Base-by-base conservation (phyloP, 768 basidiomycete genomes). In the Lactifluus piperatus region DNA sequence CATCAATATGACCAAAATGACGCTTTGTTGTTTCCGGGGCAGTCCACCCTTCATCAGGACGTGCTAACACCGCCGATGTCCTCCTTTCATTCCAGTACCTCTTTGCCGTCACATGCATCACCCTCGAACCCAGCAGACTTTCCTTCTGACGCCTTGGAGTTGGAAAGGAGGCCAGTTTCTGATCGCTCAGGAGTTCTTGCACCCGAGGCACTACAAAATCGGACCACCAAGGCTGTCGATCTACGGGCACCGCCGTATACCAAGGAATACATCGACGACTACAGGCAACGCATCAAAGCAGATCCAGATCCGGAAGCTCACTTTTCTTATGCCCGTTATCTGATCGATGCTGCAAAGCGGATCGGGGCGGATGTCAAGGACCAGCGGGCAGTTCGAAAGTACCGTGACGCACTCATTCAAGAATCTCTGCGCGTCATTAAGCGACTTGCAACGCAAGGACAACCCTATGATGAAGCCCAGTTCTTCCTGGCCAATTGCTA, bases 231-330 rank as follows among this genome's bases (percentile, higher is more conserved):
- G 70, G 91, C 91, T 2, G 81, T 92, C 46, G 91, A 93, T 70
- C 75, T 92, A 58, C 82, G 77, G 39, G 80, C 87, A 0, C 91
- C 91, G 24, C 94, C 94, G 2, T 94, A 85, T 71, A 97, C 93
- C 18, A 94, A 93, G 69, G 87, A 94, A 66, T 97, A 94, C 69
- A 94, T 99, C 65, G 97, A 99, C 69, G 88, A 97, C 70, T 99
- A 99, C 74, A 90, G 97, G 20, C 87, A 89, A 57, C 85, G 97
- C 53, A 97, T 99, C 75, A 98, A 98, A 73, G 87, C 83, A 29
- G 97, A 99, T 72, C 94, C 94, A 2, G 97, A 99, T 70, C 95
- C 95, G 0, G 97, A 98, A 71, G 91, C 94, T 26, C 97, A 98
- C 70, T 98, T 97, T 71, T 76, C 88, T 26, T 99, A 97, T 69